Evolutionary conservation across 1,139 yeast genomes (phyloP), one percentile per base, ranked within the genome.

Genomic region (Nakaseomyces delphensis): DNA sequence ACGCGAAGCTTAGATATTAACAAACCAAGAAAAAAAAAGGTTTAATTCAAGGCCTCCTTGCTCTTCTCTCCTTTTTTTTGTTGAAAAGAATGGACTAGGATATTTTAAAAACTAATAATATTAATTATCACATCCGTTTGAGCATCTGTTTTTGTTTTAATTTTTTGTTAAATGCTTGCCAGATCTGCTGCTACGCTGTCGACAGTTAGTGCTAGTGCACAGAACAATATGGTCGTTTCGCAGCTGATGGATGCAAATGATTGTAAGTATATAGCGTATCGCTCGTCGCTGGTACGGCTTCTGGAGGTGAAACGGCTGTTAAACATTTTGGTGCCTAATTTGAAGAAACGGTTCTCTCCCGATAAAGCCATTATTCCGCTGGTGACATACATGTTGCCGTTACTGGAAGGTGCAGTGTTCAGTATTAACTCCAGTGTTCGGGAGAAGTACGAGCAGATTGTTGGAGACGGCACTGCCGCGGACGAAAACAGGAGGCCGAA

Each of bases 151-250:
- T n/a, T n/a, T n/a, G n/a, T n/a, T n/a, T n/a, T n/a, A n/a, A n/a
- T n/a, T n/a, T n/a, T n/a, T n/a, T n/a, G n/a, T n/a, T n/a, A n/a
- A 7, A 56, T 55, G 61, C 46, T 51, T 36, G 57, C 59, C 9
- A 56, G 51, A 42, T 59, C 62, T 28, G 63, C 62, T 18, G 61
- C 61, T 13, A 38, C 44, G 21, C 55, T 54, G 9, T 45, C 58
- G 3, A 39, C 45, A 24, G 51, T 56, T 3, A 38, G 39, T 31
- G 37, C 37, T 13, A 20, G 19, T 15, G 18, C 27, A 16, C 37
- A 33, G 27, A 21, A 15, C 13, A 31, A 18, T 21, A 33, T 47
- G 10, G 47, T 42, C 30, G 53, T 50, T 9, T 47, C 58, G 1
- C 44, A 48, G 14, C 45, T 49, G 20, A 43, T 60, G 33, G 60